Evolutionary conservation across 176 grass and related monocot species (phyloP).

Genomic region (Microstegium vimineum): DNA sequence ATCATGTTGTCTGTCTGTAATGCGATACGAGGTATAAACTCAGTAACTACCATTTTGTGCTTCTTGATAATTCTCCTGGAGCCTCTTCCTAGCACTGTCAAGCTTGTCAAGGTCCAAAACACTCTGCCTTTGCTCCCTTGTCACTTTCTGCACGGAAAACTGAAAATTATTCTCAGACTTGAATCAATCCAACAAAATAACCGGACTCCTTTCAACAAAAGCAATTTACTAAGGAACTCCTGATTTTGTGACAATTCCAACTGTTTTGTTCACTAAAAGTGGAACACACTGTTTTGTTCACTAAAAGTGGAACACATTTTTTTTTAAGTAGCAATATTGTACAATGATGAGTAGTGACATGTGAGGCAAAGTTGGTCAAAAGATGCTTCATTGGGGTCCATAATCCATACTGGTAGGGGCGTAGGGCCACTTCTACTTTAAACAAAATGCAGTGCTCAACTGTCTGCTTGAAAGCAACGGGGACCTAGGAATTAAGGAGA

Average conservation of each 20-base stretch:
- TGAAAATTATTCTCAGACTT: background rate
- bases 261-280: background rate
- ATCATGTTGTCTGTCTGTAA: background rate
- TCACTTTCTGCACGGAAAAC: constrained; percentile 34
- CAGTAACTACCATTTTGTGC: constrained; percentile 54
- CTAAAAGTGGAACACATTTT: constrained; percentile 1
- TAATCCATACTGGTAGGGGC: background rate
- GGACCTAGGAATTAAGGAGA: background rate
- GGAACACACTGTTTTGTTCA: background rate
- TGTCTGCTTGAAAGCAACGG: background rate
- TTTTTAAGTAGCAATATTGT: constrained; percentile 5
- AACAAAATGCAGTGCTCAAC: constrained; percentile 5
- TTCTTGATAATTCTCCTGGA: constrained; percentile 89
- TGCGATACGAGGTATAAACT: background rate
- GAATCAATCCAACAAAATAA: background rate
- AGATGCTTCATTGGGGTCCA: constrained; percentile 25
- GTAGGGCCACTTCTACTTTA: constrained; percentile 17
- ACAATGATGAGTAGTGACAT: background rate
- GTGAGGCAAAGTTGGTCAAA: constrained; percentile 22
- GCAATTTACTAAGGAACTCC: background rate
- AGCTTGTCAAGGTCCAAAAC: constrained; percentile 44
- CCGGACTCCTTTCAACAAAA: background rate
- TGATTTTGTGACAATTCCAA: background rate
- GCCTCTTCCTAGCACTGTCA: constrained; percentile 66
- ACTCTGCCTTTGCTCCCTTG: constrained; percentile 42